Percentiles rank a stretch among this genome's conserved stretches.
These are phyloP conservation scores for Komagataella populi DNA, from an alignment of 805 yeast species.

Conservation along the genomic window DNA sequence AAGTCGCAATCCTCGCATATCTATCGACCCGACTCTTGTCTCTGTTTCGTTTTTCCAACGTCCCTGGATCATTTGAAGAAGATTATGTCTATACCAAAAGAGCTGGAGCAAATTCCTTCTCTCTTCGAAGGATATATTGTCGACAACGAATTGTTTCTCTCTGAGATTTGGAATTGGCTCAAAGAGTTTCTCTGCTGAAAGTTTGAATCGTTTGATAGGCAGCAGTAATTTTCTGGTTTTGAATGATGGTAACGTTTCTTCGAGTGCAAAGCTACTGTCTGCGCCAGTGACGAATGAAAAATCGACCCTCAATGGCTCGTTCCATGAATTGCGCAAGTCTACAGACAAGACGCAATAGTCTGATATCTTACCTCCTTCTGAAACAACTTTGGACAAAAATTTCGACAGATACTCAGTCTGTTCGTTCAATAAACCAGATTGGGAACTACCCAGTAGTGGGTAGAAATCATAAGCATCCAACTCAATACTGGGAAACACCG, in stretches of 20 bases:
- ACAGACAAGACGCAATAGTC: constrained; percentile 53
- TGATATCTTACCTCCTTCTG: constrained; percentile 20
- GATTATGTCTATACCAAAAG: constrained; percentile 71
- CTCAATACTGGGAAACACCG: constrained; percentile 64
- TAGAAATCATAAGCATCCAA: constrained; percentile 64
- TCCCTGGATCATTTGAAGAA: constrained; percentile 49
- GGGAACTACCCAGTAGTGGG: constrained; percentile 27
- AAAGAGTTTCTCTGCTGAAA: constrained; percentile 26
- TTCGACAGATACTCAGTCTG: constrained; percentile 14
- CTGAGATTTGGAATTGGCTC: constrained; percentile 57
- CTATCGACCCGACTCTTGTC: constrained; percentile 42
- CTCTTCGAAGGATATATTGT: constrained; percentile 41
- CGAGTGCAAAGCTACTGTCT: background rate
- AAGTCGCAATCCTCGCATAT: constrained; percentile 51
- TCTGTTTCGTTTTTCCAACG: constrained; percentile 37
- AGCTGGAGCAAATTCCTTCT: constrained; percentile 40
- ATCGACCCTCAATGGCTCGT: constrained; percentile 28
- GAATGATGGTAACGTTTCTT: background rate
- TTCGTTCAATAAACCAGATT: constrained; percentile 11
- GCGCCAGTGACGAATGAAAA: background rate
- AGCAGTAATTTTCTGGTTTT: constrained; percentile 39
- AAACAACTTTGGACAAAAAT: constrained; percentile 17
- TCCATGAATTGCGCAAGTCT: constrained; percentile 78
- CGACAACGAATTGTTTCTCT: constrained; percentile 56
- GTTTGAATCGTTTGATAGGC: constrained; percentile 48